phyloP scores from a whole-genome alignment of 2,329 filamentous ascomycete genomes.

The Coleophoma crateriformis region DNA sequence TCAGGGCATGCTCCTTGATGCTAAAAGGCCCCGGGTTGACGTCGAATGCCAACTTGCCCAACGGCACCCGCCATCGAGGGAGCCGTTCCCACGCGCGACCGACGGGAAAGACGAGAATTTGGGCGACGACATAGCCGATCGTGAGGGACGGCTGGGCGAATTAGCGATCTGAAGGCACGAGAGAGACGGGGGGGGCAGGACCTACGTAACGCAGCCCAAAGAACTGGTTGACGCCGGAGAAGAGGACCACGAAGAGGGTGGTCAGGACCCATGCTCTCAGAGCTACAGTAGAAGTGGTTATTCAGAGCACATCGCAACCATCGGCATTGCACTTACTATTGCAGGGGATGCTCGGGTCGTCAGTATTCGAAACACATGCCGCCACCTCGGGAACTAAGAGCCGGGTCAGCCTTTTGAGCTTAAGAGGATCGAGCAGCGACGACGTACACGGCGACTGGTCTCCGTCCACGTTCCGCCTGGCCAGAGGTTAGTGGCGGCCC shows the following conservation, averaged over 20 bases:
- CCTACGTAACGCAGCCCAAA: slow-evolving; percentile 4
- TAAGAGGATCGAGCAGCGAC: too few species aligned
- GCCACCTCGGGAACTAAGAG: slow-evolving; percentile 29
- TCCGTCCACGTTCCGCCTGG: slow-evolving; percentile 26
- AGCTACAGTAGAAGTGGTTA: slow-evolving; percentile 1
- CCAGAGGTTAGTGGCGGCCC: too few species aligned
- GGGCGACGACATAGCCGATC: slow-evolving; percentile 12
- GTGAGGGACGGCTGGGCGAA: slow-evolving; percentile 2
- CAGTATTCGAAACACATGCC: slow-evolving; percentile 29
- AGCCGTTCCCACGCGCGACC: slow-evolving; percentile 51
- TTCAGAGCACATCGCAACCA: neutral
- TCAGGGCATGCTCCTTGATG: slow-evolving; percentile 61
- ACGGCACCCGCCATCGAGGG: slow-evolving; percentile 10
- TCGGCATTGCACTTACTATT: slow-evolving; percentile 19
- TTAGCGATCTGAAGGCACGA: neutral
- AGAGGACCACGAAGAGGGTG: slow-evolving; percentile 2
- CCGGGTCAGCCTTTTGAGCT: neutral
- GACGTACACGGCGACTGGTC: slow-evolving; percentile 33
- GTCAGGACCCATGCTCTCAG: slow-evolving; percentile 55
- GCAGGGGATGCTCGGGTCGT: slow-evolving; percentile 26
- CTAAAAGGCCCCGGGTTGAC: slow-evolving; percentile 63
- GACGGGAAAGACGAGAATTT: slow-evolving; percentile 48
- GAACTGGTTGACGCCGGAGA: slow-evolving; percentile 3
- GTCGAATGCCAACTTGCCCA: slow-evolving; percentile 41
- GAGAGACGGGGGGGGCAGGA: neutral